Base-by-base conservation (phyloP, 1,284 basidiomycete species). In the Trichosporon asahii region DNA sequence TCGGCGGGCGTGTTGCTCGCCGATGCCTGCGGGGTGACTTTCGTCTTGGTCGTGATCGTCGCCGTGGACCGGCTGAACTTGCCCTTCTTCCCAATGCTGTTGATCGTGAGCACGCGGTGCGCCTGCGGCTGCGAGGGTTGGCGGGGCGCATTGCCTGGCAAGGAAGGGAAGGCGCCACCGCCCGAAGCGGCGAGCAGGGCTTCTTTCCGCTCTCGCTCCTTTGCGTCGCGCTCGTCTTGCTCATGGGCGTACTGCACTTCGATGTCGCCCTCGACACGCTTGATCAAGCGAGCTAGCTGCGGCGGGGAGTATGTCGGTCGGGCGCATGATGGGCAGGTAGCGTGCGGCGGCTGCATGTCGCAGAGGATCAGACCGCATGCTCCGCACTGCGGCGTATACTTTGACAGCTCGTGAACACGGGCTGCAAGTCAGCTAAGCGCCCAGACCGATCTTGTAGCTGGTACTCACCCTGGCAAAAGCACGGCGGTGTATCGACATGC, bases 401-500 rank as follows among this genome's bases (percentile, higher is more conserved):
- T 61, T 0, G 84, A 84, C 8, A 85, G 70, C 0, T 79, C 75
- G 69, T 85, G 84, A 0, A 79, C 72, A 25, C 82, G 83, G 31
- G 82, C 84, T 85, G 71, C 11, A 11, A 11, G 53, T 71, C 40
- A 70, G 69, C 37, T 15, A 12, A 12, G 35, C n/a, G 14, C 23
- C 3, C 46, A 6, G 4, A 2, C 12, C 2, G 2, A 18, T 4
- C 15, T 1, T 18, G 14, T 2, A 18, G 40, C 40, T 18, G 12
- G 15, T n/a, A 76, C 81, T 70, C 65, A 85, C 84, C 83, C 70
- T 83, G 82, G 70, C 84, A 85, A 74, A 85, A 85, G 71, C 84
- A 85, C 2, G 76, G 73, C 27, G 68, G 60, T 23, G 66, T 64
- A 21, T 74, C 74, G 14, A 72, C 70, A 18, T 53, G 14, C 8